A percentile compares a stretch with the other conserved stretches of the same genome.
Conservation (phyloP, 1,139 yeast species). For the Taiozyma sp. region DNA sequence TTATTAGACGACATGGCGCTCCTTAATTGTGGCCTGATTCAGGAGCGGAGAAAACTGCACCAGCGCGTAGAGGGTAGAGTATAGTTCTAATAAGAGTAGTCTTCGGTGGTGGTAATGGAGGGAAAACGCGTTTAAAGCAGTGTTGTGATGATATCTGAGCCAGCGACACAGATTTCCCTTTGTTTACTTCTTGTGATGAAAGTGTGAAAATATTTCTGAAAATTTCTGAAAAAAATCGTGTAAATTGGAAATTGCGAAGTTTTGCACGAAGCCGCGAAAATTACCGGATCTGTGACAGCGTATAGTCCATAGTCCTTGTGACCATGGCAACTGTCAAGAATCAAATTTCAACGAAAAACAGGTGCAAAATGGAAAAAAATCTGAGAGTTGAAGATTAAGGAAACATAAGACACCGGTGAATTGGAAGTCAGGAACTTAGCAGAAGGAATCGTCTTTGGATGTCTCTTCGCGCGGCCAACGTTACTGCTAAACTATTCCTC, state of each 20-base stretch:
- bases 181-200: background rate
- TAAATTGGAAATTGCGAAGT: background rate
- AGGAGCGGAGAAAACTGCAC: background rate
- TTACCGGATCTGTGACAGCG: background rate
- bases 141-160: background rate
- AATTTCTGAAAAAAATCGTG: background rate
- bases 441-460: too few species aligned
- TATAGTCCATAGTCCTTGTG: too few species aligned
- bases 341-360: too few species aligned
- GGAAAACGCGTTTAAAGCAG: background rate
- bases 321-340: too few species aligned
- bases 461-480: too few species aligned
- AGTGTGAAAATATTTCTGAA: background rate
- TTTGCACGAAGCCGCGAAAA: background rate
- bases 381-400: too few species aligned
- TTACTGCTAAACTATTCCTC: too few species aligned
- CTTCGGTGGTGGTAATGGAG: background rate
- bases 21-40: background rate
- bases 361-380: too few species aligned
- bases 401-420: too few species aligned
- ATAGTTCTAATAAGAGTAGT: background rate
- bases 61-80: background rate
- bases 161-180: background rate
- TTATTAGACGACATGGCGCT: conserved; percentile 3
- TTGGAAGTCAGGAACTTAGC: too few species aligned